Percentiles rank a stretch among this genome's conserved stretches.
These are phyloP conservation scores for Arthroderma uncinatum DNA, from an alignment of 2,329 filamentous ascomycete genomes.

Conservation along the genomic window DNA sequence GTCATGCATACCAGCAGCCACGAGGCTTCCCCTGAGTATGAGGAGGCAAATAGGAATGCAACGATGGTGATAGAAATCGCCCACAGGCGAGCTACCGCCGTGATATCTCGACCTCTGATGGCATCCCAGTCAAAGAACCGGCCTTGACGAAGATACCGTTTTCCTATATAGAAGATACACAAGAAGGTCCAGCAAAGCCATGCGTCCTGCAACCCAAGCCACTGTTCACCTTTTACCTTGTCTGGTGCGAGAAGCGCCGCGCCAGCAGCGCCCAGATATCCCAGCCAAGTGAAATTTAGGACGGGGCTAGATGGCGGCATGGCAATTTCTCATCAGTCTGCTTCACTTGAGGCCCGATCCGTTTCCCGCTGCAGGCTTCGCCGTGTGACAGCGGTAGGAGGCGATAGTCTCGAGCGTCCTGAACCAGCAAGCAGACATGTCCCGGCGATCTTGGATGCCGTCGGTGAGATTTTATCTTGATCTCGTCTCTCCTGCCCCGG, in stretches of 20 bases:
- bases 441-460: not conserved
- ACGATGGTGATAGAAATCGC: not conserved
- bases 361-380: not conserved
- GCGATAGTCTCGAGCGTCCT: not conserved
- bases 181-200: slow-evolving; percentile 1
- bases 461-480: not conserved
- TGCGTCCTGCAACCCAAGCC: not conserved
- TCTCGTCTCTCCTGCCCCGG: not conserved
- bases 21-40: slow-evolving; percentile 1
- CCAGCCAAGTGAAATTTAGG: slow-evolving; percentile 1
- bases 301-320: slow-evolving; percentile 1
- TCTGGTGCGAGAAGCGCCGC: not conserved
- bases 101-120: not conserved
- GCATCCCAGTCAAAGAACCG: not conserved
- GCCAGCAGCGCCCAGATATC: not conserved
- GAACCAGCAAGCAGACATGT: not conserved
- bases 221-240: not conserved
- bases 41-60: not conserved
- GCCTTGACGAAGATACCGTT: not conserved
- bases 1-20: slow-evolving; percentile 2
- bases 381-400: slow-evolving; percentile 2
- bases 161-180: not conserved
- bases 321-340: slow-evolving; percentile 1
- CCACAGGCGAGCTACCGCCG: not conserved
- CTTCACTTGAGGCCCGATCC: slow-evolving; percentile 4